Percentiles rank a stretch among this genome's conserved stretches.
Conservation (phyloP, 2,329 filamentous ascomycete genomes). For the Diaporthe velutina region DNA sequence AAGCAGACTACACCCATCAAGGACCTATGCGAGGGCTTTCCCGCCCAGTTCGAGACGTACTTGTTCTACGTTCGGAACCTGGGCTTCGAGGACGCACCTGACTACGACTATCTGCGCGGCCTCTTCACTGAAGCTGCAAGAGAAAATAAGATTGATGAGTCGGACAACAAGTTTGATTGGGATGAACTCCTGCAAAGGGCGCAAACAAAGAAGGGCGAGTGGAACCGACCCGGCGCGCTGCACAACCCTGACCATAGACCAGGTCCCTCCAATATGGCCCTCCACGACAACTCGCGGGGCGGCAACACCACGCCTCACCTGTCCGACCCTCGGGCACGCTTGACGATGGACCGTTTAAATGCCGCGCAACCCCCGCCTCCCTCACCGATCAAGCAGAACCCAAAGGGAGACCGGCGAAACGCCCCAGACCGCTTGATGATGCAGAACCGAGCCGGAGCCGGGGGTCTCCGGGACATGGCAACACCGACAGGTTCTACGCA, state of each 20-base stretch:
- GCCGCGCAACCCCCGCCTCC: constrained; percentile 91
- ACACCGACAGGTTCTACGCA: constrained; percentile 93
- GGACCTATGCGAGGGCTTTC: constrained; percentile 95
- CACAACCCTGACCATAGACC: constrained; percentile 84
- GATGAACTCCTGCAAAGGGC: constrained; percentile 48
- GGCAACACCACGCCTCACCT: constrained; percentile 75
- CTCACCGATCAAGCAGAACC: constrained; percentile 85
- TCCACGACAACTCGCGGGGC: constrained; percentile 80
- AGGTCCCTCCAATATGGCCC: constrained; percentile 86
- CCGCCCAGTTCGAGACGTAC: constrained; percentile 98
- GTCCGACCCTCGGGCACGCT: constrained; percentile 66
- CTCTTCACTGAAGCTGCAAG: constrained; percentile 86
- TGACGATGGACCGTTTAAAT: constrained; percentile 92
- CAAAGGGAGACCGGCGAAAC: constrained; percentile 81
- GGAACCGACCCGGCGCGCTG: constrained; percentile 75
- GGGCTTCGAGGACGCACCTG: constrained; percentile 97
- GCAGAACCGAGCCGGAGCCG: constrained; percentile 82
- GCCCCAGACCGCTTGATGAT: constrained; percentile 78
- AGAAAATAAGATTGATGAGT: constrained; percentile 79
- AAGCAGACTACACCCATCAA: constrained; percentile 98
- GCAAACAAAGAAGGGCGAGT: constrained; percentile 79
- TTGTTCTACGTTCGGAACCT: constrained; percentile 97
- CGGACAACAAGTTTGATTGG: constrained; percentile 99
- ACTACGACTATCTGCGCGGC: constrained; percentile 97
- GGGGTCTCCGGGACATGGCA: constrained; percentile 80